Evolutionary conservation across 495 filamentous ascomycete species (phyloP).

Genomic region (Talaromyces trachyspermus): DNA sequence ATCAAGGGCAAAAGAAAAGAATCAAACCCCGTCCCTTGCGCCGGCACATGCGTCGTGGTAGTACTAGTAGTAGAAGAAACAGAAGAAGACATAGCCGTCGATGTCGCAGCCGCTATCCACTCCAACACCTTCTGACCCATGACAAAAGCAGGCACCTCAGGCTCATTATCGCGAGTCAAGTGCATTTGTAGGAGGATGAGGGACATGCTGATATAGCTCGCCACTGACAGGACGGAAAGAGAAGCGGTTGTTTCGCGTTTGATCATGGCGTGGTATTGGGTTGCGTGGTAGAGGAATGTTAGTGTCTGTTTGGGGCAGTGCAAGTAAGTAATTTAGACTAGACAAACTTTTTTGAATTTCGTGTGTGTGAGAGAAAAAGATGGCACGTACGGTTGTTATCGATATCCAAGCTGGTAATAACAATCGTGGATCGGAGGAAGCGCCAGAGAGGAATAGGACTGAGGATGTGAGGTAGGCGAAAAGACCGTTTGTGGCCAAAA

Average conservation of each 20-base stretch:
- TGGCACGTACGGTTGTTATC: conserved; percentile 59
- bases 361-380: background rate
- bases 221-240: conserved; percentile 66
- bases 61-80: conserved; percentile 6
- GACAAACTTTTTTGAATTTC: no score
- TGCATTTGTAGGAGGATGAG: conserved; percentile 62
- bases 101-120: conserved; percentile 28
- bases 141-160: conserved; percentile 54
- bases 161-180: conserved; percentile 55
- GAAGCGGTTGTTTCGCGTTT: conserved; percentile 73
- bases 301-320: conserved; percentile 51
- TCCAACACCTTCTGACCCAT: conserved; percentile 42
- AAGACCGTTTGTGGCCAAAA: conserved; percentile 68
- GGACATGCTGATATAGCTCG: conserved; percentile 69
- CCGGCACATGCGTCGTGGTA: no score
- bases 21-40: conserved; percentile 12
- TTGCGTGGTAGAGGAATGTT: conserved; percentile 72
- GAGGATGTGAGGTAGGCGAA: conserved; percentile 78
- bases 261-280: conserved; percentile 73
- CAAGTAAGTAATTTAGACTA: background rate
- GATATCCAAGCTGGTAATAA: conserved; percentile 82
- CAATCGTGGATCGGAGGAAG: conserved; percentile 65
- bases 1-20: conserved; percentile 5
- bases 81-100: conserved; percentile 15
- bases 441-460: conserved; percentile 69